Base-by-base conservation (phyloP, 2,329 filamentous ascomycete genomes). In the Lasiodiplodia sp. region DNA sequence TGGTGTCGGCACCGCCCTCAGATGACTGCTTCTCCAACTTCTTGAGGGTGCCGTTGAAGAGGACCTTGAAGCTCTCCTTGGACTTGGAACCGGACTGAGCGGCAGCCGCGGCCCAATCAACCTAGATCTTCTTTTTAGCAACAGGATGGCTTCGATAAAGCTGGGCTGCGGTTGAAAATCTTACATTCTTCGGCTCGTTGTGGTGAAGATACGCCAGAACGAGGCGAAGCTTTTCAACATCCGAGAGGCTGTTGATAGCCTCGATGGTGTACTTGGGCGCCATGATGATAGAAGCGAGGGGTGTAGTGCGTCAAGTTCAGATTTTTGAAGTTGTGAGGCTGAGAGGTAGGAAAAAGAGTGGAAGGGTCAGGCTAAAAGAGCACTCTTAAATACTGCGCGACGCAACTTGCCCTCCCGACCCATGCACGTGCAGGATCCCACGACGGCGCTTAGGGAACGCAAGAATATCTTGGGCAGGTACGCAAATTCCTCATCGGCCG, bases 161-260 rank as follows among this genome's bases (percentile, higher is more conserved):
- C n/a, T 21, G 7, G n/a, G 7, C n/a, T 1, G 51, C 6, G 4
- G 18, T 16, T n/a, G 6, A 25, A 16, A 2, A 47, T 37, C 63
- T 56, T 56, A 66, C 63, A 14, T 66, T 66, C 28, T 25, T 53
- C 1, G 49, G 63, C 2, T 66, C 63, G 14, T 66, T 28, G 65
- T 67, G 65, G 25, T 67, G 25, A 6, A 67, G 53, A 6, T 56
- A 58, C 6, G 40, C 53, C 10, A 67, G n/a, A 1, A 25, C 40
- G 1, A 67, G n/a, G n/a, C 52, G 38, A 3, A 37, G 8, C 65
- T 52, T 67, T 16, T 67, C 65, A 1, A 21, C 40, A 1, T 57
- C 65, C 2, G 65, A 51, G 7, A 67, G 53, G 34, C n/a, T 37
- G 28, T 57, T 40, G 40, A 67, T 58, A 4, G 51, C 52, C 12